A percentile compares a stretch with the other conserved stretches of the same genome.
These are phyloP conservation scores for Aspergillus vadensis DNA, from an alignment of 2,329 filamentous ascomycete genomes.

Conservation along the genomic window DNA sequence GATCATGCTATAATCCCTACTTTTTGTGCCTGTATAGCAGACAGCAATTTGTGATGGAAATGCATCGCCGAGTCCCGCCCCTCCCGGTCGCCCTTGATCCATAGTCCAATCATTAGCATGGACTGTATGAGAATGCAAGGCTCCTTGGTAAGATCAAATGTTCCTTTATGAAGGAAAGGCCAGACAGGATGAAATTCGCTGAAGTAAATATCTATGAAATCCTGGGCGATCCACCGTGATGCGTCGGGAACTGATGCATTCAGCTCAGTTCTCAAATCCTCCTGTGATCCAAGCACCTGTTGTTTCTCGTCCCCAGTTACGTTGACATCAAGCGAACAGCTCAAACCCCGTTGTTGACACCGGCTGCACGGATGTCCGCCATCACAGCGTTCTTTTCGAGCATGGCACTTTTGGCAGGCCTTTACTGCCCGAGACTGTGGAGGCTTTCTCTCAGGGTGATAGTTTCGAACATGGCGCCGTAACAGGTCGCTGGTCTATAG, in stretches of 20 bases:
- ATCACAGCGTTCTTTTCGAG: constrained; percentile 20
- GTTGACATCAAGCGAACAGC: not conserved
- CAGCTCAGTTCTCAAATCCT: not conserved
- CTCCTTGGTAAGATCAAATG: constrained; percentile 25
- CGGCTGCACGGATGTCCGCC: constrained; percentile 19
- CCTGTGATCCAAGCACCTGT: not conserved
- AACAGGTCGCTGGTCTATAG: constrained; percentile 21
- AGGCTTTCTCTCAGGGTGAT: constrained; percentile 18
- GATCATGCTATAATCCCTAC: too few relatives aligned
- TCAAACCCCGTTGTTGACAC: constrained; percentile 15
- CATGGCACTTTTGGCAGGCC: constrained; percentile 22
- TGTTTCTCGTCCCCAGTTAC: not conserved
- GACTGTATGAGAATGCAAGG: constrained; percentile 31
- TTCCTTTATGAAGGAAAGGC: constrained; percentile 28
- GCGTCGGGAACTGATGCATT: not conserved
- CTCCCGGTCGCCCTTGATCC: constrained; percentile 24
- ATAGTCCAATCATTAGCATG: constrained; percentile 29
- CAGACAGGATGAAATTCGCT: constrained; percentile 28
- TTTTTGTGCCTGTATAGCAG: constrained; percentile 20
- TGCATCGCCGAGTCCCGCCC: constrained; percentile 21
- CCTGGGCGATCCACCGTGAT: constrained; percentile 16
- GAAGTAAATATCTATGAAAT: constrained; percentile 31
- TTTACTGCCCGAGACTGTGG: constrained; percentile 15
- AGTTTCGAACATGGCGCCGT: constrained; percentile 24
- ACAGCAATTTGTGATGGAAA: constrained; percentile 25